Conservation (phyloP, 805 yeast species). For the Cyberlindnera misumaiensis region DNA sequence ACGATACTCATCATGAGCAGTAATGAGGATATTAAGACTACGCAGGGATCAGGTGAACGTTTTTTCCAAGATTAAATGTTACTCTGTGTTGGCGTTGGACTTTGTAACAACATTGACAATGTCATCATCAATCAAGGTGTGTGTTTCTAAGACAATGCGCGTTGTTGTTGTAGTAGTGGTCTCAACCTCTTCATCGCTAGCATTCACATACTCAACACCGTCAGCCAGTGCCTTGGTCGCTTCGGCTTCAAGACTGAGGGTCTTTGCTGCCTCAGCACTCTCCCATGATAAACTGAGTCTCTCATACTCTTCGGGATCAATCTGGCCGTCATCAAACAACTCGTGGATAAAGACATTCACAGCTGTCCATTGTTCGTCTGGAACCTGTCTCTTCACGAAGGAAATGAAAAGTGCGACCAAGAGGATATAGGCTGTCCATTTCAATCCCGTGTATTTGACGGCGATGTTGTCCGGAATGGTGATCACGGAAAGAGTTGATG, state of each 20-base stretch:
- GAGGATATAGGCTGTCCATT: slow-evolving; percentile 7
- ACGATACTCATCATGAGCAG: not conserved
- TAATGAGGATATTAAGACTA: not conserved
- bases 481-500: slow-evolving; percentile 61
- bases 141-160: slow-evolving; percentile 3
- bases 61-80: slow-evolving; percentile 1
- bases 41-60: slow-evolving; percentile 1
- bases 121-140: slow-evolving; percentile 15
- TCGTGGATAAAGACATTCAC: slow-evolving; percentile 8
- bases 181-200: not conserved
- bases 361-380: slow-evolving; percentile 12
- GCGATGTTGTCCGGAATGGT: slow-evolving; percentile 45
- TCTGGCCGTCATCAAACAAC: slow-evolving; percentile 10
- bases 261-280: not conserved
- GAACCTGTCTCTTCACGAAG: slow-evolving; percentile 7
- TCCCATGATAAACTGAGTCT: not conserved
- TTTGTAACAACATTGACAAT: slow-evolving; percentile 13
- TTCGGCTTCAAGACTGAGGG: no score
- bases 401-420: slow-evolving; percentile 6
- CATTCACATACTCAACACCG: not conserved
- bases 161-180: slow-evolving; percentile 1
- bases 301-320: not conserved
- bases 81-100: slow-evolving; percentile 4
- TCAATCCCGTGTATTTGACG: slow-evolving; percentile 7
- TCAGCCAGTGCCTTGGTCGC: not conserved